Percentiles rank a stretch among this genome's conserved stretches.
Conservation (phyloP, 2,329 filamentous ascomycete species). For the Cordyceps tenuipes region DNA sequence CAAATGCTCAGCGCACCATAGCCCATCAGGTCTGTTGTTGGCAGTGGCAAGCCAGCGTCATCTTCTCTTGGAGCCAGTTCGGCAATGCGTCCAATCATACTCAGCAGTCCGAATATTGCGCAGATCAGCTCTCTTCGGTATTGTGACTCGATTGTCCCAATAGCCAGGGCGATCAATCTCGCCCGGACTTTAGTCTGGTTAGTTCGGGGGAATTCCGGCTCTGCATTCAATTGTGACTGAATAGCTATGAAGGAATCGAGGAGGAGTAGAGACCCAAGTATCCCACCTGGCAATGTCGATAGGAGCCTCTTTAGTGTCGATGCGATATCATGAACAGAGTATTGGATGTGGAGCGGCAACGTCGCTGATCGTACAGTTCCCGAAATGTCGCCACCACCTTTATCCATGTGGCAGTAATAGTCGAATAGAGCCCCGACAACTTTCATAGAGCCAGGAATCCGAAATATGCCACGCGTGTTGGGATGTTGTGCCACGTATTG, state of each 20-base stretch:
- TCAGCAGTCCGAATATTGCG: conserved; percentile 57
- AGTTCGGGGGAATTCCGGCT: conserved; percentile 42
- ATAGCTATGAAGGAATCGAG: conserved; percentile 57
- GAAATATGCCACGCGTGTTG: conserved; percentile 51
- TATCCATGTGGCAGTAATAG: conserved; percentile 48
- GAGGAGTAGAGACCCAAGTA: conserved; percentile 52
- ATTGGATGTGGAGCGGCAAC: conserved; percentile 52
- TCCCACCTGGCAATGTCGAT: conserved; percentile 54
- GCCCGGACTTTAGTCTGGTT: conserved; percentile 51
- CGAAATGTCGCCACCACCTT: conserved; percentile 41
- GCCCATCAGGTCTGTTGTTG: conserved; percentile 53
- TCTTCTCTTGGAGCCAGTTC: conserved; percentile 47
- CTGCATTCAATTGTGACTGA: conserved; percentile 44
- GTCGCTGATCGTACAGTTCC: conserved; percentile 51
- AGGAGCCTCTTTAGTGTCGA: conserved; percentile 61
- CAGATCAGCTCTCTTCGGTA: conserved; percentile 57
- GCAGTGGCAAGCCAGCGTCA: conserved; percentile 40
- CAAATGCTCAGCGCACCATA: conserved; percentile 55
- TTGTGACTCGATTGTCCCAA: conserved; percentile 50
- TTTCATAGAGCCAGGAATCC: conserved; percentile 51
- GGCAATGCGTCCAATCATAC: conserved; percentile 49
- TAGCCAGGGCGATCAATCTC: conserved; percentile 55
- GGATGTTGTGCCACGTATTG: conserved; percentile 53
- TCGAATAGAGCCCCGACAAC: conserved; percentile 52
- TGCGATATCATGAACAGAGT: conserved; percentile 55